Conservation (phyloP, 1,139 yeast genomes). For the Suhomyces taliae region DNA sequence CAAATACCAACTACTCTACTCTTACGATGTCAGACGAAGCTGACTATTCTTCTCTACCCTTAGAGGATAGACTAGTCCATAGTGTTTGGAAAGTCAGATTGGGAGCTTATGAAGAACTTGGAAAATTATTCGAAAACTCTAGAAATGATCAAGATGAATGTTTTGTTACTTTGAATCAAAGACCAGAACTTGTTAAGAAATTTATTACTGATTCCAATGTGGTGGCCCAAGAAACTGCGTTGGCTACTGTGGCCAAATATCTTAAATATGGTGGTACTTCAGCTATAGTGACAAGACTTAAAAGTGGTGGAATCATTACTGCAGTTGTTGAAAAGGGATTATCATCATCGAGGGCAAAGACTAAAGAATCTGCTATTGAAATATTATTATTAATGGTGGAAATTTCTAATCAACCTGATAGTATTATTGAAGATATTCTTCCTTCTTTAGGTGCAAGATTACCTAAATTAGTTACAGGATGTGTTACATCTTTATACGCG, state of each 20-base stretch:
- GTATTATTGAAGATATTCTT: conserved; percentile 65
- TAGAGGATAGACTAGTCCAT: conserved; percentile 66
- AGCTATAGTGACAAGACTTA: conserved; percentile 30
- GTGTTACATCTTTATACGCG: conserved; percentile 54
- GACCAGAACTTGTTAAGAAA: conserved; percentile 50
- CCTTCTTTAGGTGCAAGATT: conserved; percentile 63
- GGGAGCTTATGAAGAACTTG: conserved; percentile 73
- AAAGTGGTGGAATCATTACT: conserved; percentile 48
- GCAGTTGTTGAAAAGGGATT: conserved; percentile 78
- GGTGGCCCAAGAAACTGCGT: conserved; percentile 87
- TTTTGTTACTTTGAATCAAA: conserved; percentile 51
- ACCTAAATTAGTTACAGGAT: conserved; percentile 80
- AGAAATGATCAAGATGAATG: conserved; percentile 56
- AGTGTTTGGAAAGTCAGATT: conserved; percentile 91
- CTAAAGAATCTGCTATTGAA: conserved; percentile 66
- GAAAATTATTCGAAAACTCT: conserved; percentile 52
- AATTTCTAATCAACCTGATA: conserved; percentile 57
- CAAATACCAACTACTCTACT: not conserved
- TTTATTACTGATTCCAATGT: conserved; percentile 79
- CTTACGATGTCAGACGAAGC: conserved; percentile 42
- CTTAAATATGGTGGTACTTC: conserved; percentile 59
- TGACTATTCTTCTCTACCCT: conserved; percentile 63
- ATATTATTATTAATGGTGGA: conserved; percentile 66
- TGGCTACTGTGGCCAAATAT: conserved; percentile 55
- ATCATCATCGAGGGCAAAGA: conserved; percentile 72